phyloP scores from a whole-genome alignment of 2,329 filamentous ascomycete species.

The Apiospora phragmitis region DNA sequence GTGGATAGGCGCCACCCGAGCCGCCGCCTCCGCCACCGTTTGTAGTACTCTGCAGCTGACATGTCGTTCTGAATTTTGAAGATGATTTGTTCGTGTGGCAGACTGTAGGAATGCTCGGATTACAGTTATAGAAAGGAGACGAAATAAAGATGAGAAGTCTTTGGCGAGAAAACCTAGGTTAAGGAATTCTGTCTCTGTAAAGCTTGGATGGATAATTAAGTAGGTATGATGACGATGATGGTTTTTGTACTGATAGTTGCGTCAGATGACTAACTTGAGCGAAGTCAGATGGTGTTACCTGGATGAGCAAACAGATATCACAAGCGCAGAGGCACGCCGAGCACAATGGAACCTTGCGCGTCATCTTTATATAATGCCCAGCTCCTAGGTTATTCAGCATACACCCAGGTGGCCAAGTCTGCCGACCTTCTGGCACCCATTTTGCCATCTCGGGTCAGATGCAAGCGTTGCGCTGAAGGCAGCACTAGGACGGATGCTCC shows the following conservation, averaged over 20 bases:
- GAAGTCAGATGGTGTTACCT: not conserved
- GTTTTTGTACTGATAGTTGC: not conserved
- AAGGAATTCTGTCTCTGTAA: not conserved
- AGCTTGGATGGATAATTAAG: not conserved
- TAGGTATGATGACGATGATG: not conserved
- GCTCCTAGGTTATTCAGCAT: not conserved
- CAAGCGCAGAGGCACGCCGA: not conserved
- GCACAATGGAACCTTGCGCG: not conserved
- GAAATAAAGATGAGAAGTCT: not conserved
- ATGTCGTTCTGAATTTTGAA: conserved; percentile 15
- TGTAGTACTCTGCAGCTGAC: conserved; percentile 34
- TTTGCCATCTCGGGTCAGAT: not conserved
- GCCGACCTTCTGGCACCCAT: not conserved
- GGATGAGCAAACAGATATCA: not conserved
- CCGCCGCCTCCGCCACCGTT: conserved; percentile 19
- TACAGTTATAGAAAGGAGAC: not conserved
- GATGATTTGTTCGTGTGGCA: not conserved
- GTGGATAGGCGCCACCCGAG: conserved; percentile 17
- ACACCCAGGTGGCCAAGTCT: not conserved
- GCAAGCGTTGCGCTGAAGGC: not conserved
- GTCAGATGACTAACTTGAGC: not conserved
- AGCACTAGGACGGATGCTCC: not conserved
- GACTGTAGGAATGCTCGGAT: not conserved
- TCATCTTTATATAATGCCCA: conserved; percentile 6
- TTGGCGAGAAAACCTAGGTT: not conserved